These are phyloP conservation scores for Fagopyrum homotropicum DNA, from an alignment of 148 eudicot species.

Conservation along the genomic window DNA sequence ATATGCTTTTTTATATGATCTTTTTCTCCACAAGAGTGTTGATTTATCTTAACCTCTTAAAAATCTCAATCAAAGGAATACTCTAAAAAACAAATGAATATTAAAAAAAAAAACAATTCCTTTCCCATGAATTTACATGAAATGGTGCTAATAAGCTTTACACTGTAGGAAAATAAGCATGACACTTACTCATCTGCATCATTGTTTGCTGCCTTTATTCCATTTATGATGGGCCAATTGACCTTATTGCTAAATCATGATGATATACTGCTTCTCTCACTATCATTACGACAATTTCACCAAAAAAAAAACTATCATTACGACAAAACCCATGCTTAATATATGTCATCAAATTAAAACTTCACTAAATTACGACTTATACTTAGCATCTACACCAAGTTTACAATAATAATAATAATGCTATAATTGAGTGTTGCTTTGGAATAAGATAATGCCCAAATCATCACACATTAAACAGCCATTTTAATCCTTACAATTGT, in stretches of 20 bases:
- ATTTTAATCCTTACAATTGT: no score
- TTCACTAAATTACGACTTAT: neutral
- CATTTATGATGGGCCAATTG: neutral
- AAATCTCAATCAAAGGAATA: no score
- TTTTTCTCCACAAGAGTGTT: no score
- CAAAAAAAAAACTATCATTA: neutral
- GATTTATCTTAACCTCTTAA: no score
- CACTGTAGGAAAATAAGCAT: no score
- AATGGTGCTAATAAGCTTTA: no score
- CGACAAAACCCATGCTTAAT: conserved; percentile 3
- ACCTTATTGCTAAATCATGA: neutral
- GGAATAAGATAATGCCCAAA: neutral
- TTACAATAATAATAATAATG: neutral
- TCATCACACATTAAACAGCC: neutral
- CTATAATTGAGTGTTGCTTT: neutral
- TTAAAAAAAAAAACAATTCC: no score
- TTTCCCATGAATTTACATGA: no score
- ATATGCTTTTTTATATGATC: no score
- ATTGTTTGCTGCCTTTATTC: neutral
- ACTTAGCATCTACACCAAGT: neutral
- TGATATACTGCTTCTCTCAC: neutral
- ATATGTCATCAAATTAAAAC: neutral
- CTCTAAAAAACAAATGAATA: no score
- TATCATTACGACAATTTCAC: neutral
- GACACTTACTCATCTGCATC: neutral